Conservation (phyloP, 1,139 yeast genomes). For the Saccharomycopsis phalli region DNA sequence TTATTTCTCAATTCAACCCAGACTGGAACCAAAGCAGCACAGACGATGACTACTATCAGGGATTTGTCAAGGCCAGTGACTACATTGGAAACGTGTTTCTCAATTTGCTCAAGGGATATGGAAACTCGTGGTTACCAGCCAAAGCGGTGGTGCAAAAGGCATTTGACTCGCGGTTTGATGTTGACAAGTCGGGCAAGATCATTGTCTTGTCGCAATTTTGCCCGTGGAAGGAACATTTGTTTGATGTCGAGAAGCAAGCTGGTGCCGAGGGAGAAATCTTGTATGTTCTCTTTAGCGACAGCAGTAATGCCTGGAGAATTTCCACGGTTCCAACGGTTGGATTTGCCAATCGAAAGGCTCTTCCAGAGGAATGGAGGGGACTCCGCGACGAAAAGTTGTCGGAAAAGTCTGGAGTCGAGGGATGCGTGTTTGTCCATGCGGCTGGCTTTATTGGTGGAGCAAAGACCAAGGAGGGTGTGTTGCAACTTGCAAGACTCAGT, state of each 20-base stretch:
- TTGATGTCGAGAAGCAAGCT: constrained; percentile 59
- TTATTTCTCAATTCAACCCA: constrained; percentile 76
- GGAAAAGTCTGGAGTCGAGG: constrained; percentile 65
- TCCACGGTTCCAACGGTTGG: constrained; percentile 82
- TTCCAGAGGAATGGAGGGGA: constrained; percentile 92
- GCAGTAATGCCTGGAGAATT: constrained; percentile 71
- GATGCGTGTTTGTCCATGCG: constrained; percentile 88
- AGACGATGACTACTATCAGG: constrained; percentile 57
- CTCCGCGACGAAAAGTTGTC: constrained; percentile 78
- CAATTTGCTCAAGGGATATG: constrained; percentile 60
- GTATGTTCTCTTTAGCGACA: constrained; percentile 75
- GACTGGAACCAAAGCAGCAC: constrained; percentile 64
- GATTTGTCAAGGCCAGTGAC: constrained; percentile 62
- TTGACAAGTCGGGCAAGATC: constrained; percentile 61
- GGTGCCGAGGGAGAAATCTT: constrained; percentile 45
- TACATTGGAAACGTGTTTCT: constrained; percentile 79
- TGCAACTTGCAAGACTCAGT: constrained; percentile 62
- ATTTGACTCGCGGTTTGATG: constrained; percentile 43
- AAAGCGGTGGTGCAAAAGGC: constrained; percentile 68
- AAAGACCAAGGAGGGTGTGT: constrained; percentile 66
- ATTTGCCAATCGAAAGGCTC: constrained; percentile 76
- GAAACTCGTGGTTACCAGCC: constrained; percentile 89
- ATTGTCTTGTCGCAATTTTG: constrained; percentile 64
- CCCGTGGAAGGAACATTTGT: constrained; percentile 94
- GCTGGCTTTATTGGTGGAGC: constrained; percentile 98